Evolutionary conservation across 306 rosid species (phyloP).

Genomic region (Lablab purpureus): DNA sequence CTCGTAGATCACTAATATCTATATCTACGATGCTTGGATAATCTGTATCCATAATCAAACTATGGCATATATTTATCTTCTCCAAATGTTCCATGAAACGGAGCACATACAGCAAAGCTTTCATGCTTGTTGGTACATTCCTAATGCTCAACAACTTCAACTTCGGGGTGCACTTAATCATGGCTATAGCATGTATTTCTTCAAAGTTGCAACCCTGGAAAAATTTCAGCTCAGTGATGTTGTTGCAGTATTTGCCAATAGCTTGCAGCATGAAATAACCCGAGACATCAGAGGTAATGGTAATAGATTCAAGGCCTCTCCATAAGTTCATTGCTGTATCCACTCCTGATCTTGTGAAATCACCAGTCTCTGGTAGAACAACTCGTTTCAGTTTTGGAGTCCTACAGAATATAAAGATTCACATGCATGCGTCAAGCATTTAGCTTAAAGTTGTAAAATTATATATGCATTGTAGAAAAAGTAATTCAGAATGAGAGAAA

Average conservation of each 20-base stretch:
- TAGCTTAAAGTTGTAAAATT: too few relatives aligned
- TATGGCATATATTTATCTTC: constrained; percentile 41
- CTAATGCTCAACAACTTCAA: constrained; percentile 43
- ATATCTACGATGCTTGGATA: fast-evolving
- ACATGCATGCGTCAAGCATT: neutral
- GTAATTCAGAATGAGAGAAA: neutral
- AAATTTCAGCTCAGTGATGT: constrained; percentile 34
- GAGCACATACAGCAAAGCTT: constrained; percentile 27
- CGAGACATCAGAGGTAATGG: neutral
- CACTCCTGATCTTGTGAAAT: neutral
- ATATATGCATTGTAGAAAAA: neutral
- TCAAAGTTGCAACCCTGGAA: neutral
- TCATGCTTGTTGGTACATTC: neutral
- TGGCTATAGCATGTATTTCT: neutral
- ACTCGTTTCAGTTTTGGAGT: constrained; percentile 44
- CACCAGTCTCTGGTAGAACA: constrained; percentile 31
- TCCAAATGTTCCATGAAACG: constrained; percentile 14
- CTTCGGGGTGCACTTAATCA: constrained; percentile 1
- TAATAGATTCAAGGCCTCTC: constrained; percentile 49
- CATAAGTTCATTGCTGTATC: constrained; percentile 34
- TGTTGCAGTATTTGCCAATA: neutral
- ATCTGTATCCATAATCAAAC: neutral
- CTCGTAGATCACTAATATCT: neutral
- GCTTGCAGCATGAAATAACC: neutral
- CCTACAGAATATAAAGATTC: constrained; percentile 24